A percentile compares a stretch with the other conserved stretches of the same genome.
These are phyloP conservation scores for Starmerella riodocensis DNA, from an alignment of 805 yeast species.

Conservation along the genomic window DNA sequence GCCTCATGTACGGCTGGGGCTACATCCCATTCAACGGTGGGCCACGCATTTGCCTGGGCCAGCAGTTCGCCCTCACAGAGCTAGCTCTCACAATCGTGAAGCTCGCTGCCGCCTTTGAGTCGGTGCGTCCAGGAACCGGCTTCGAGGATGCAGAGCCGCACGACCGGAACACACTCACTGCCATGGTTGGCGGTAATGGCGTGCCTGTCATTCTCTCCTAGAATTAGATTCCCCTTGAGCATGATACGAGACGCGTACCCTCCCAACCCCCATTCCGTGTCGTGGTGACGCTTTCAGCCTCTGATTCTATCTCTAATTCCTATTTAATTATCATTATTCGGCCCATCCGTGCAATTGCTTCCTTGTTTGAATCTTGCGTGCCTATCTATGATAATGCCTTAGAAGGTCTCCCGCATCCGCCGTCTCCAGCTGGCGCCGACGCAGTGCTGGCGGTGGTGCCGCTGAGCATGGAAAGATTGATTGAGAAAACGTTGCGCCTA, in stretches of 20 bases:
- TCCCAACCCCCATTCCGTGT: too few species aligned
- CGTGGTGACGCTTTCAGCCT: too few species aligned
- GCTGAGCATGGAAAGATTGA: too few species aligned
- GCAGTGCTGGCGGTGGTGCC: too few species aligned
- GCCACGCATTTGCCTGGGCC: slow-evolving; percentile 39
- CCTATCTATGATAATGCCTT: too few species aligned
- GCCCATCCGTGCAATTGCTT: too few species aligned
- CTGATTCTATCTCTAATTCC: too few species aligned
- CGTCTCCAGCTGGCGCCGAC: too few species aligned
- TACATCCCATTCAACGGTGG: slow-evolving; percentile 39
- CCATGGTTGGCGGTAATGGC: slow-evolving; percentile 3
- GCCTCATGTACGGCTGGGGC: slow-evolving; percentile 32
- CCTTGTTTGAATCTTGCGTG: too few species aligned
- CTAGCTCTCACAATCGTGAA: slow-evolving; percentile 33
- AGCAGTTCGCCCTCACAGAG: slow-evolving; percentile 40
- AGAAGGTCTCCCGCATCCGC: too few species aligned
- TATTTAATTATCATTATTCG: neutral
- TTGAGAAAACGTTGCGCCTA: too few species aligned
- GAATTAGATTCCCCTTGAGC: neutral
- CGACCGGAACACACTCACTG: neutral
- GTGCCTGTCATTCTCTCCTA: neutral
- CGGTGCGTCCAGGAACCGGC: slow-evolving; percentile 6
- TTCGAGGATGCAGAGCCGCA: slow-evolving; percentile 2
- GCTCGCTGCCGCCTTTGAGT: slow-evolving; percentile 26
- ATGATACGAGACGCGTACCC: too few species aligned